These are phyloP conservation scores for Neospermospora avenae DNA, from an alignment of 2,329 filamentous ascomycete genomes.

Conservation along the genomic window DNA sequence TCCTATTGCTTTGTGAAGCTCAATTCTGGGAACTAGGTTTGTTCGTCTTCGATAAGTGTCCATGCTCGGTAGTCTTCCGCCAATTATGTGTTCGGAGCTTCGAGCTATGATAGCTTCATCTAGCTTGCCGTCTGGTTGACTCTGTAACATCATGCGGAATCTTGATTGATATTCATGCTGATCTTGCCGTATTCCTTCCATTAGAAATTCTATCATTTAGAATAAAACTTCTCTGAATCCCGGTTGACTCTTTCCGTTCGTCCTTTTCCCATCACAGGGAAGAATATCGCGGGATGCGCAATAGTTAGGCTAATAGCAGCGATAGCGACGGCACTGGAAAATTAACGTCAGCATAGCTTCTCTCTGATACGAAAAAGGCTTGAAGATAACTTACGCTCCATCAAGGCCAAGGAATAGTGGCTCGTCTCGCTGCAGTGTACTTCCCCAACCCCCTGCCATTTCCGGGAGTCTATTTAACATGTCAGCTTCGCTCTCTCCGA, in stretches of 20 bases:
- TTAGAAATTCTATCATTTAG: too few species aligned
- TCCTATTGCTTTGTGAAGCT: too few species aligned
- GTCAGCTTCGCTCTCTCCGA: neutral
- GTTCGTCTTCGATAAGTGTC: too few species aligned
- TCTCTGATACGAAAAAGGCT: too few species aligned
- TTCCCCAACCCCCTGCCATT: conserved; percentile 9
- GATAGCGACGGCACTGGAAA: neutral
- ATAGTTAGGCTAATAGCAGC: neutral
- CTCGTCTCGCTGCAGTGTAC: neutral
- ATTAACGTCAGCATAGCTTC: neutral
- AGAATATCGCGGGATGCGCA: conserved; percentile 1
- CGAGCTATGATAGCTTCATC: too few species aligned
- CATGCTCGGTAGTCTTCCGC: too few species aligned
- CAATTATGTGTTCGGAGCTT: too few species aligned
- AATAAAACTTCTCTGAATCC: neutral
- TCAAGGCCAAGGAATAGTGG: neutral
- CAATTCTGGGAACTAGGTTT: too few species aligned
- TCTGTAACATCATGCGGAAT: too few species aligned
- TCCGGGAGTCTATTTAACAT: neutral
- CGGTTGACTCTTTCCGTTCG: neutral
- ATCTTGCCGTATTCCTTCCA: too few species aligned
- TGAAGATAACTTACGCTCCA: conserved; percentile 1
- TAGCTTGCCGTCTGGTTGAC: too few species aligned
- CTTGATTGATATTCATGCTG: too few species aligned
- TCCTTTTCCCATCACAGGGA: neutral